Percentiles rank a stretch among this genome's conserved stretches.
These are phyloP conservation scores for Kondoa subrosea DNA, from an alignment of 768 basidiomycete genomes.

Conservation along the genomic window DNA sequence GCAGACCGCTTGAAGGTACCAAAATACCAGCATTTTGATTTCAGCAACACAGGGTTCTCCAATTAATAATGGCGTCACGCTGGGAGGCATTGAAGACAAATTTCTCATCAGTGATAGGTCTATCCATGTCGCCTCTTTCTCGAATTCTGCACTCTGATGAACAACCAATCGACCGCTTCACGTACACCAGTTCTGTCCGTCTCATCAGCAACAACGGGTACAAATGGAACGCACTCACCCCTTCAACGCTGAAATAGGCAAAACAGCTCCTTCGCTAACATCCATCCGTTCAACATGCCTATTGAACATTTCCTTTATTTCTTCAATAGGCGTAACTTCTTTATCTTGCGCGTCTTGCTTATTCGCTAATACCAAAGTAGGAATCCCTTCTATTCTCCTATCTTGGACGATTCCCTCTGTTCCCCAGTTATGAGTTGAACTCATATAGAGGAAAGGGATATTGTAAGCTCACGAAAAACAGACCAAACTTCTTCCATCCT, in stretches of 20 bases:
- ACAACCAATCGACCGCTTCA: slow-evolving; percentile 85
- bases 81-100: too few relatives aligned
- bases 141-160: slow-evolving; percentile 73
- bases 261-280: slow-evolving; percentile 34
- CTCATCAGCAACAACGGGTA: background rate
- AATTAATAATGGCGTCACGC: too few relatives aligned
- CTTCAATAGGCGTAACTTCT: slow-evolving; percentile 62
- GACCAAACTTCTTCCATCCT: slow-evolving; percentile 85
- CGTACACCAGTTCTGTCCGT: slow-evolving; percentile 59
- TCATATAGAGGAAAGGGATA: background rate
- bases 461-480: too few relatives aligned
- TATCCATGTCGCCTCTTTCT: slow-evolving; percentile 1
- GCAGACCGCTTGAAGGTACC: too few relatives aligned
- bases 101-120: too few relatives aligned
- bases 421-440: background rate
- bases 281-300: slow-evolving; percentile 31
- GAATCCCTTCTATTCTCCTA: slow-evolving; percentile 75
- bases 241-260: slow-evolving; percentile 79
- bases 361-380: slow-evolving; percentile 80
- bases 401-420: slow-evolving; percentile 62
- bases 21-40: too few relatives aligned
- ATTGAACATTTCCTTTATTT: slow-evolving; percentile 40
- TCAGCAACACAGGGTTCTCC: too few relatives aligned
- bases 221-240: slow-evolving; percentile 44
- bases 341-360: slow-evolving; percentile 57